A percentile compares a stretch with the other conserved stretches of the same genome.
These are phyloP conservation scores for Phytophthora fragariae DNA, from an alignment of 352 stramenopile species.

Conservation along the genomic window DNA sequence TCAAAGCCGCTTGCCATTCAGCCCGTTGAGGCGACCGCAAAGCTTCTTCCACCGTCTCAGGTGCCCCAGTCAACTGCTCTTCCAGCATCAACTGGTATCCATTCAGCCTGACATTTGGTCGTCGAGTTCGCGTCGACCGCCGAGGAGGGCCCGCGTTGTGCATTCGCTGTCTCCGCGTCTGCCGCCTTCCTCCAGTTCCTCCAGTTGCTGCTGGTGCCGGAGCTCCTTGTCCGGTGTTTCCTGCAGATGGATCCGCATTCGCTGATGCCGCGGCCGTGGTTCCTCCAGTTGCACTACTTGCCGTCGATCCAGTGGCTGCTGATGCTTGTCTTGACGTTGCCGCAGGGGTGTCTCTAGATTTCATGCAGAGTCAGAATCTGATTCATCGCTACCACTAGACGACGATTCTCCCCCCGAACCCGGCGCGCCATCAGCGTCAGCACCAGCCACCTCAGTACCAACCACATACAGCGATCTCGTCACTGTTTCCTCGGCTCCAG, in stretches of 20 bases:
- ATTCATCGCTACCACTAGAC: not conserved
- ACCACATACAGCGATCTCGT: not conserved
- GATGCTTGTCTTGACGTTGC: not conserved
- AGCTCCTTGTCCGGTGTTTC: not conserved
- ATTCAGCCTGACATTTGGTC: not conserved
- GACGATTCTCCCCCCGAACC: not conserved
- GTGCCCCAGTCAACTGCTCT: not conserved
- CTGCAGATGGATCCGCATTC: not conserved
- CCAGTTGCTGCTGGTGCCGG: not conserved
- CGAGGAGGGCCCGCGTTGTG: not conserved
- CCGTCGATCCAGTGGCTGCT: not conserved
- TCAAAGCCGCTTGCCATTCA: not conserved
- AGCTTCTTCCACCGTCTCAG: not conserved
- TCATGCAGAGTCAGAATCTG: not conserved
- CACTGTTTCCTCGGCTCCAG: not conserved
- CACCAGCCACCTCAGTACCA: not conserved
- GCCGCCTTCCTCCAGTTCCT: not conserved
- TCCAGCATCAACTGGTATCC: not conserved
- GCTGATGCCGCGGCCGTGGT: not conserved
- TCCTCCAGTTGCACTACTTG: not conserved
- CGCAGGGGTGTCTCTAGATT: not conserved
- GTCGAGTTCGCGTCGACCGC: not conserved
- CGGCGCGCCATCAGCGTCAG: not conserved
- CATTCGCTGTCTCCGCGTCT: not conserved
- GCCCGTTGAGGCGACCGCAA: not conserved